These are phyloP conservation scores for Talaromyces funiculosus DNA, from an alignment of 2,329 filamentous ascomycete genomes.

Conservation along the genomic window DNA sequence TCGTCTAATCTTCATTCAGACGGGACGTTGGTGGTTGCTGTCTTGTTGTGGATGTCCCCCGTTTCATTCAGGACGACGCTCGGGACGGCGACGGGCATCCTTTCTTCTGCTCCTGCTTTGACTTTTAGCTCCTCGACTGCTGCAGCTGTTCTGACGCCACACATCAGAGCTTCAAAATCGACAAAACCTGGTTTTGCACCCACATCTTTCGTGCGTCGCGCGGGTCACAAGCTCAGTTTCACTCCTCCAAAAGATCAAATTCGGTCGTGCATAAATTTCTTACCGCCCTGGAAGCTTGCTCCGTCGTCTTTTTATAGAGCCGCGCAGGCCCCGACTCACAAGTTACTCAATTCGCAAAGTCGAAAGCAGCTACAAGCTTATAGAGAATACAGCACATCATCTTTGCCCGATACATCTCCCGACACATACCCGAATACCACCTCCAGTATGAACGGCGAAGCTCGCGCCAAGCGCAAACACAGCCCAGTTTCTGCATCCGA, in stretches of 20 bases:
- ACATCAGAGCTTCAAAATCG: not conserved
- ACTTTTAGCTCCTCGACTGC: conserved; percentile 1
- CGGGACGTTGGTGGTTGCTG: not conserved
- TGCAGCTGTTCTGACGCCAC: conserved; percentile 8
- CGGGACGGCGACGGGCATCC: conserved; percentile 26
- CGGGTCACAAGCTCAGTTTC: conserved; percentile 9
- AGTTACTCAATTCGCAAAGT: not conserved
- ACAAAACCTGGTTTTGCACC: not conserved
- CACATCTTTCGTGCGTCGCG: not conserved
- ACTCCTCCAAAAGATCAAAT: not conserved
- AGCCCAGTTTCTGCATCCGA: conserved; percentile 46
- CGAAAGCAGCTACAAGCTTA: conserved; percentile 1
- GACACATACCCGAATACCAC: conserved; percentile 23
- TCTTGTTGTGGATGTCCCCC: conserved; percentile 29
- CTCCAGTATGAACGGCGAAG: conserved; percentile 44
- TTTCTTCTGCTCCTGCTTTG: conserved; percentile 22
- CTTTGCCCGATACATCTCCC: conserved; percentile 13
- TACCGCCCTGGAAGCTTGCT: not conserved
- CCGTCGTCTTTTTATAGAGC: not conserved
- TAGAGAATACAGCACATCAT: conserved; percentile 10
- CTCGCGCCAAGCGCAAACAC: conserved; percentile 52
- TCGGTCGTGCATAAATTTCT: not conserved
- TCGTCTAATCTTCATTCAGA: not conserved
- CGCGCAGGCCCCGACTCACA: not conserved
- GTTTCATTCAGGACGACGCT: conserved; percentile 22